Base-by-base conservation (phyloP, 2,329 filamentous ascomycete genomes). In the Teratosphaeria epicoccoides region DNA sequence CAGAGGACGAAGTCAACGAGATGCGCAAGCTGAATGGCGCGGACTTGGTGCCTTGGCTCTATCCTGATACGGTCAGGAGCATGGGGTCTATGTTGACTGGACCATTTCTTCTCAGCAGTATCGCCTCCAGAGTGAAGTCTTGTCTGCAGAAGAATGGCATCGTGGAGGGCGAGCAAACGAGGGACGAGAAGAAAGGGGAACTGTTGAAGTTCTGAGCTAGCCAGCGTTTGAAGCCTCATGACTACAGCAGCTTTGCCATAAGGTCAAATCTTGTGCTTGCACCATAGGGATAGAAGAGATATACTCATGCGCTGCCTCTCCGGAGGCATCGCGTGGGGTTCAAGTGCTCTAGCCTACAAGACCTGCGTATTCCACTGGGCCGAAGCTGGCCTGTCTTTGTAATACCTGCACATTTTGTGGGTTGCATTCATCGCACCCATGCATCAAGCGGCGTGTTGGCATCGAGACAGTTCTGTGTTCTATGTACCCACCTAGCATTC, bases 41-140 rank as follows among this genome's bases (percentile, higher is more conserved):
- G n/a, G 28, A 52, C 17, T 51, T 43, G 14, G 25, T 61, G 3
- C 54, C 57, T 7, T 61, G 55, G 55, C 46, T 61, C 43, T 56
- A 55, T 28, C 58, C 58, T 17, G 49, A 57, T 17, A 26, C 53
- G 23, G 24, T 50, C 12, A 59, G 57, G 52, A 56, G 52, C 22
- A 54, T 51, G 2, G 52, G 33, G 10, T 54, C 53, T 10, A 51
- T 47, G 14, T 43, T 59, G 5, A 47, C 50, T 5, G 56, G 51
- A 9, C 43, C 56, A 14, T 53, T 58, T 47, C 52, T 61, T 47
- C 53, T 61, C 52, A 51, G 44, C 4, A 49, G 47, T 12, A 54
- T 59, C 14, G 51, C 52, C 3, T 51, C 53, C 29, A 45, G 56
- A 28, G 50, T 52, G 20, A 58, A 55, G 46, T 43, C 29, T 17